Evolutionary conservation across 2,329 filamentous ascomycete genomes (phyloP), one percentile per base, ranked within the genome.

Genomic region (Xylaria digitata): DNA sequence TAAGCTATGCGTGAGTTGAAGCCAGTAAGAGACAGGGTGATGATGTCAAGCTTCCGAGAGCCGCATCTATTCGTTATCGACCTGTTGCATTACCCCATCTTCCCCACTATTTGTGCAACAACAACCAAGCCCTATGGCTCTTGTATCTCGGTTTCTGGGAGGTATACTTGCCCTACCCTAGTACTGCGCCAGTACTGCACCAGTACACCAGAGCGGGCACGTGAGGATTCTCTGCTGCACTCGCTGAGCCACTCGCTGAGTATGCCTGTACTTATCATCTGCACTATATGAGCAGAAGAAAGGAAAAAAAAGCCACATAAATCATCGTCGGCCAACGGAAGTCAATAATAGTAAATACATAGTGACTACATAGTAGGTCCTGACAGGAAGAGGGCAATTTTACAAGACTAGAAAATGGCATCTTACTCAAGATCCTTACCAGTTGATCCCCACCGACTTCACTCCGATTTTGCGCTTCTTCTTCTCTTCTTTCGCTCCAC

Each of bases 171-270:
- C 26, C 26, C 26, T 26, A 26, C 26, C 2, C 26, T 5, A 26
- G 26, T 5, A 26, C 26, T 26, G 26, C 26, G 26, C 26, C 26
- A 26, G 26, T 26, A 26, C 26, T 26, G 26, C 26, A 26, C 26
- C 26, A 26, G 26, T 26, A 26, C 26, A 26, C 26, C 26, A 26
- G 5, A 26, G 5, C 54, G 32, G 65, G 48, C 73, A 74, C 73
- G 73, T 74, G 73, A 74, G 71, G 71, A 69, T 69, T 62, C n/a
- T 58, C 57, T 57, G 70, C 70, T 74, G 71, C 70, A 26, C 26
- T 26, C 3, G 26, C 26, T 26, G 26, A 26, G 26, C 26, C 26
- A 26, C 26, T 26, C 26, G 26, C 26, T 26, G 26, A 34, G 32
- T 34, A 34, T 34, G 32, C 32, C 32, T 34, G 32, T 34, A 34